Evolutionary conservation across 169 alveolate species (phyloP).

Genomic region (Babesia bigemina): DNA sequence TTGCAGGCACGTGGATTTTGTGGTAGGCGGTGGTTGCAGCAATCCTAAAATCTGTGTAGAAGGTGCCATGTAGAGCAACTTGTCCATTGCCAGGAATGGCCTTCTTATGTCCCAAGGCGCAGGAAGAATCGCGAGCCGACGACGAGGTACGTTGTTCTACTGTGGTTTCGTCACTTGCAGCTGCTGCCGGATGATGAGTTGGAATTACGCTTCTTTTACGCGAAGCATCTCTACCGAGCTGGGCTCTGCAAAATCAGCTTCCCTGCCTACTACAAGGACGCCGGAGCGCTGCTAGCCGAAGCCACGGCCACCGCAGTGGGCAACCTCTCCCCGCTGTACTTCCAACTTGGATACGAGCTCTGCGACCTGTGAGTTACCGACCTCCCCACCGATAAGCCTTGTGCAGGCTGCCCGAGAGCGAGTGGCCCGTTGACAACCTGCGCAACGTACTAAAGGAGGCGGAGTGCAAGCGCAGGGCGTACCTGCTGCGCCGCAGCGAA

Average conservation of each 20-base stretch:
- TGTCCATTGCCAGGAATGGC: constrained; percentile 76
- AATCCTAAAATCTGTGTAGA: constrained; percentile 27
- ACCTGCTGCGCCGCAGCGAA: constrained; percentile 63
- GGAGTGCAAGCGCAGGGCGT: constrained; percentile 72
- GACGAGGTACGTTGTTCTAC: constrained; percentile 67
- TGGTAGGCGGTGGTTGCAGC: constrained; percentile 12
- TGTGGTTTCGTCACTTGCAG: background rate
- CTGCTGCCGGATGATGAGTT: constrained; percentile 58
- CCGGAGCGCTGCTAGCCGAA: constrained; percentile 78
- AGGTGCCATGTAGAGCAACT: constrained; percentile 75
- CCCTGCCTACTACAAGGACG: constrained; percentile 72
- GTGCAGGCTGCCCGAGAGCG: constrained; percentile 76
- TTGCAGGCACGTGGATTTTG: constrained; percentile 42
- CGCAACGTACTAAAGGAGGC: constrained; percentile 70
- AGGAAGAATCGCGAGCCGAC: constrained; percentile 71
- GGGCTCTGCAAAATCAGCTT: constrained; percentile 77
- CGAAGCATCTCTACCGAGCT: constrained; percentile 64
- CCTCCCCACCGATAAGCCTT: background rate
- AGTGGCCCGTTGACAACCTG: constrained; percentile 83
- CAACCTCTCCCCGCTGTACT: constrained; percentile 69
- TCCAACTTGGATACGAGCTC: constrained; percentile 76
- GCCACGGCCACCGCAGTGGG: constrained; percentile 80
- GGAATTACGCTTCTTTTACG: constrained; percentile 52
- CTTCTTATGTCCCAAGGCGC: constrained; percentile 72
- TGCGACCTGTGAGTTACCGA: constrained; percentile 63